Evolutionary conservation across 1,139 yeast genomes (phyloP), one percentile per base, ranked within the genome.

Genomic region (Citeromyces hawaiiensis): DNA sequence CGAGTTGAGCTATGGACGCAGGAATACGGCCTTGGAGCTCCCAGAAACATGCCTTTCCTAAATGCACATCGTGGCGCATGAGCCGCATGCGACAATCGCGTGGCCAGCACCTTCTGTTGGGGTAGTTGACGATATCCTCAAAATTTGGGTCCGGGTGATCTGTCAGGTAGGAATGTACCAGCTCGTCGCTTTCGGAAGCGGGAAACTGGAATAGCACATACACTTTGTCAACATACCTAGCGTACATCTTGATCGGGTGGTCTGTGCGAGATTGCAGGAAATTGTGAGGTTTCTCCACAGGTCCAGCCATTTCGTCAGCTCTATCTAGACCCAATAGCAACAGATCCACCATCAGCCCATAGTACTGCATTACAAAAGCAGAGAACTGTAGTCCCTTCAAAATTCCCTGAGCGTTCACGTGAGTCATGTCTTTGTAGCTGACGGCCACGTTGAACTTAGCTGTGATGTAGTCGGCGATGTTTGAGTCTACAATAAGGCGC

Each of bases 31-130:
- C 77, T 35, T 78, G 68, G 35, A 93, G 63, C 56, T 91, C 96
- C 96, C 96, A 87, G 55, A 83, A 86, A 0, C 78, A 82, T 1
- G 98, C 96, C 43, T 93, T 68, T 1, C 97, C 98, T 3, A 91
- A 66, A 48, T 87, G 83, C 3, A 91, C 97, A 61, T 93, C 98
- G 45, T 79, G 82, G 38, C 96, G 69, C 76, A 88, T 80, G 39
- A 91, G 61, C 48, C 88, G 73, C 98, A 93, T 91, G 45, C 97
- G 70, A 14, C 79, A 64, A 55, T 91, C 98, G 39, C 85, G 66
- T 3, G 98, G 96, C 99, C 99, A 93, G 54, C 97, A 87, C 40
- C 77, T 76, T 48, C 83, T 85, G 49, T 86, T 86, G 48, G 83
- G 85, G 56, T 88, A 91, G 0, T 94, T 94, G 18, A 82, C 76